Conservation (phyloP, 179 eudicot species). For the Drosera spatulata region DNA sequence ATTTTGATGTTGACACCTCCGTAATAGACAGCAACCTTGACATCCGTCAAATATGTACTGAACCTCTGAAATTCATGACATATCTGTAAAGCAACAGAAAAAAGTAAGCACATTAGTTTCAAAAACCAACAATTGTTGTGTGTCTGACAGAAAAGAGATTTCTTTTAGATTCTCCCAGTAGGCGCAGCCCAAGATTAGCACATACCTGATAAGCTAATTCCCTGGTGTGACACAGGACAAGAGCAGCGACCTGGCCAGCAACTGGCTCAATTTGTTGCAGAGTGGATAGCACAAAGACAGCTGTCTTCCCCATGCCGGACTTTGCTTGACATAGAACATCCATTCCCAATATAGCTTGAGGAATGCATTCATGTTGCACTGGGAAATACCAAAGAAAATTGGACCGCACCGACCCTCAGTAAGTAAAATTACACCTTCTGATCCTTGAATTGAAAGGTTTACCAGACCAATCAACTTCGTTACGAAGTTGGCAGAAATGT, state of each 20-base stretch:
- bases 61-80: conserved; percentile 96
- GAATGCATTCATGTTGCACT: conserved; percentile 99
- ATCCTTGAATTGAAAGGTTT: conserved; percentile 59
- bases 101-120: no score
- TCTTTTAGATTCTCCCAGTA: no score
- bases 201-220: conserved; percentile 90
- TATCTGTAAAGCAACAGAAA: conserved; percentile 28
- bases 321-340: conserved; percentile 99
- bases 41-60: conserved; percentile 74
- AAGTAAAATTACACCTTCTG: conserved; percentile 43
- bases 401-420: conserved; percentile 67
- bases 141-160: no score
- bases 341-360: conserved; percentile 98
- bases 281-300: conserved; percentile 89
- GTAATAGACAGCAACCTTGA: conserved; percentile 92
- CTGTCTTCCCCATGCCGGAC: conserved; percentile 99
- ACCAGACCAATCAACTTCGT: conserved; percentile 46
- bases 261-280: conserved; percentile 93
- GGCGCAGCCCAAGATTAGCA: not conserved
- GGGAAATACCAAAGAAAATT: conserved; percentile 68
- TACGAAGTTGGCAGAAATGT: conserved; percentile 28
- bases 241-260: conserved; percentile 90
- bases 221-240: conserved; percentile 89
- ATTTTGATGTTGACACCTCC: conserved; percentile 89
- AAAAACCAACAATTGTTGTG: not conserved